Base-by-base conservation (phyloP, 352 stramenopile species). In the Phytophthora tubulina region DNA sequence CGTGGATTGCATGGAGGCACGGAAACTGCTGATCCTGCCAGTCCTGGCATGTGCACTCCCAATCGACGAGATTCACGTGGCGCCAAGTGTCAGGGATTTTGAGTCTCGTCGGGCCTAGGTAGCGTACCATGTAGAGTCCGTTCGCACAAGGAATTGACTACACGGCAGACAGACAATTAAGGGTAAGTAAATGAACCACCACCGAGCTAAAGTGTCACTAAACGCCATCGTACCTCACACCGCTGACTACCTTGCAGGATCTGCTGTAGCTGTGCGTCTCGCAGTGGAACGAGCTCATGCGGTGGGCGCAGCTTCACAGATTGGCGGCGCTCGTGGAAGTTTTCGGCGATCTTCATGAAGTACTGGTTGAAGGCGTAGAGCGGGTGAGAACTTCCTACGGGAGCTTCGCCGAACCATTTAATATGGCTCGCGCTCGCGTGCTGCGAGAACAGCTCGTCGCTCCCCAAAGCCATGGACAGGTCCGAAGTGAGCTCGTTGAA, bases 101-200 rank as follows among this genome's bases (percentile, higher is more conserved):
- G 10, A 86, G 60, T 3, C 75, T 75, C 30, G 84, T 80, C 36
- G 88, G 78, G 7, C 81, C 85, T 10, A 93, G 63, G 46, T 88
- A 92, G 31, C 85, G 86, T 56, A 92, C 86, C 86, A 94, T 94
- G 64, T 85, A 94, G 27, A 89, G 76, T 14, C 85, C 85, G 63
- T 92, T 94, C 27, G 86, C 85, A 65, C 86, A 94, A 45, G 86
- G 83, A 63, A 94, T 90, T 4, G 86, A 93, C 86, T 94, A 58
- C n/a, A 55, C 33, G 6, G 42, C 2, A 30, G 31, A 39, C 36
- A 4, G 8, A 42, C 50, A 41, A 41, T 69, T 10, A 58, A 41
- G 15, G 39, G 58, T 59, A 41, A 74, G 57, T 45, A 63, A 66
- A n/a, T 27, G 33, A 55, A 62, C 3, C 14, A 7, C 1, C 6